Percentiles rank a stretch among this genome's conserved stretches.
These are phyloP conservation scores for Paxillus rubicundulus DNA, from an alignment of 768 basidiomycete species.

Conservation along the genomic window DNA sequence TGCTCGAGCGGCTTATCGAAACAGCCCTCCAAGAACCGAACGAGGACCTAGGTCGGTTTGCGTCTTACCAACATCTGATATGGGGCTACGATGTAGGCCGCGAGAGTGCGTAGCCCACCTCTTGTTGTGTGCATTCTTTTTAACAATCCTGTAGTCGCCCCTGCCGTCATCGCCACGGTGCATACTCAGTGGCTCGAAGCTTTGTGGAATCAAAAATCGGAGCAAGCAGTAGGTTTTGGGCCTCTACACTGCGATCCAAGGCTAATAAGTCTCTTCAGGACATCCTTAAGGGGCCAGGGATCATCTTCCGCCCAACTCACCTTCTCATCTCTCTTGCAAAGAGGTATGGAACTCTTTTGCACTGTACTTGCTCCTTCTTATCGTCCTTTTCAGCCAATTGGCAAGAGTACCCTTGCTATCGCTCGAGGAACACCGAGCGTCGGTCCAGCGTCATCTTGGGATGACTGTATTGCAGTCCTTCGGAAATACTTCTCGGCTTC, in stretches of 20 bases:
- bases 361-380: background rate
- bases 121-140: background rate
- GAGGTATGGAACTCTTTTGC: constrained; percentile 35
- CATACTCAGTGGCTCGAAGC: constrained; percentile 51
- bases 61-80: constrained; percentile 54
- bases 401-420: constrained; percentile 38
- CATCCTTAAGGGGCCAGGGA: constrained; percentile 32
- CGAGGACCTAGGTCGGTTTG: constrained; percentile 43
- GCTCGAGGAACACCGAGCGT: constrained; percentile 37
- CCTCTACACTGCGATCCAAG: background rate
- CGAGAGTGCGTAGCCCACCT: constrained; percentile 35
- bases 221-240: constrained; percentile 7
- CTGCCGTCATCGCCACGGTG: constrained; percentile 31
- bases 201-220: constrained; percentile 39
- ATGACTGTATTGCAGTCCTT: constrained; percentile 41
- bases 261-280: constrained; percentile 16
- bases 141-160: constrained; percentile 26
- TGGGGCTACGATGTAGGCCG: constrained; percentile 45
- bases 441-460: constrained; percentile 38
- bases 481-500: constrained; percentile 36
- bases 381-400: constrained; percentile 38
- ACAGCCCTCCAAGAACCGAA: constrained; percentile 34
- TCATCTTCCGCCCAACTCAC: constrained; percentile 45
- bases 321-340: constrained; percentile 37
- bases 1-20: constrained; percentile 39